Evolutionary conservation across 2,329 filamentous ascomycete species (phyloP).

Genomic region (Fusarium fracticaudum): DNA sequence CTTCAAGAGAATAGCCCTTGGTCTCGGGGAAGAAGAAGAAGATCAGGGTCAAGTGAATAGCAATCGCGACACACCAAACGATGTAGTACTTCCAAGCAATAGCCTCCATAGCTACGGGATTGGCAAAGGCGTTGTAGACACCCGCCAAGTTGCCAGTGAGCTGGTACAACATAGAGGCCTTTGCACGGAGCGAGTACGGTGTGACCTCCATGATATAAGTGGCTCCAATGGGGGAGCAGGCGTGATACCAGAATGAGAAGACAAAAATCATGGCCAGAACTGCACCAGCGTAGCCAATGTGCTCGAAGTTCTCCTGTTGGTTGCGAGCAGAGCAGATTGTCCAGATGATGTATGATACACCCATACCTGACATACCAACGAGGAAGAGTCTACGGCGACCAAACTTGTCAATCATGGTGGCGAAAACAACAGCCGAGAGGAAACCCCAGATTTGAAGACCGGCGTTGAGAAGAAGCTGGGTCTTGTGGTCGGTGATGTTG

Average conservation of each 20-base stretch:
- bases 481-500: constrained; percentile 48
- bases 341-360: constrained; percentile 49
- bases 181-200: constrained; percentile 44
- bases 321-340: constrained; percentile 53
- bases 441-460: constrained; percentile 50
- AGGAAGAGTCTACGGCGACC: constrained; percentile 55
- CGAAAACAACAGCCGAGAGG: constrained; percentile 45
- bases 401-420: constrained; percentile 52
- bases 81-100: constrained; percentile 57
- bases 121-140: constrained; percentile 54
- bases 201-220: constrained; percentile 59
- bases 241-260: constrained; percentile 39
- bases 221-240: constrained; percentile 54
- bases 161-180: constrained; percentile 45
- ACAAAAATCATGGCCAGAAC: constrained; percentile 53
- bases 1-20: constrained; percentile 35
- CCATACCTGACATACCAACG: constrained; percentile 48
- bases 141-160: constrained; percentile 42
- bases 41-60: constrained; percentile 28
- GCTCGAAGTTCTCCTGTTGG: constrained; percentile 39
- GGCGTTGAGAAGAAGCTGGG: constrained; percentile 47
- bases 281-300: constrained; percentile 51
- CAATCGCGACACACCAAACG: constrained; percentile 51
- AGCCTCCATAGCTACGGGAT: constrained; percentile 53
- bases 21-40: constrained; percentile 45